Conservation (phyloP, 148 eudicot genomes). For the Persicaria tinctoria region DNA sequence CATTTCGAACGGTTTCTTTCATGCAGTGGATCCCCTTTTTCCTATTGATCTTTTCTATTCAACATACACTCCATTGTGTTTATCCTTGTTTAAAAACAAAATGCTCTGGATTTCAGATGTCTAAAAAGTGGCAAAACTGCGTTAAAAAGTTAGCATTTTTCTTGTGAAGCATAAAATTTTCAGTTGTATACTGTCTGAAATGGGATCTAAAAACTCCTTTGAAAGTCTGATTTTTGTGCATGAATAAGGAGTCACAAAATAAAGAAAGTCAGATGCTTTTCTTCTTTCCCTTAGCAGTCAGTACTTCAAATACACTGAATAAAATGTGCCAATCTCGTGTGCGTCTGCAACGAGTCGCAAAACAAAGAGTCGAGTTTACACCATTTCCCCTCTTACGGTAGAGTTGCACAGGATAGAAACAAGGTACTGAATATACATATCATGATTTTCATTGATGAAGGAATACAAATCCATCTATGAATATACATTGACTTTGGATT, state of each 20-base stretch:
- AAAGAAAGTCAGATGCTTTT: neutral
- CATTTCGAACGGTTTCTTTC: neutral
- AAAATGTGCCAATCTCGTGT: conserved; percentile 9
- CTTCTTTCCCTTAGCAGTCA: conserved; percentile 19
- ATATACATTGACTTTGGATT: neutral
- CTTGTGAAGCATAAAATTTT: no score
- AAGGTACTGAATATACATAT: neutral
- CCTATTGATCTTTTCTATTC: neutral
- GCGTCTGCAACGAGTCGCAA: conserved; percentile 39
- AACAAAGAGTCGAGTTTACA: conserved; percentile 51
- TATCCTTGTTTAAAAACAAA: neutral
- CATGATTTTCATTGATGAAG: neutral
- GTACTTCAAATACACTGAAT: neutral
- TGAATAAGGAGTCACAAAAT: no score
- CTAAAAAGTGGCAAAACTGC: neutral
- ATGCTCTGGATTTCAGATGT: neutral
- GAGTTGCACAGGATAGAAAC: neutral
- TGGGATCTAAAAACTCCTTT: no score
- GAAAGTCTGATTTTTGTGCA: no score
- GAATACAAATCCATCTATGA: neutral
- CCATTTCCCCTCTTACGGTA: conserved; percentile 48
- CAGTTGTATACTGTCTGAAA: neutral
- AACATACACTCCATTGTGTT: neutral
- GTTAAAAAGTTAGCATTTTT: no score
- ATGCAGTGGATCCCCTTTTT: neutral